These are phyloP conservation scores for Cyclanthera cordifolia DNA, from an alignment of 306 rosid species.

Conservation along the genomic window DNA sequence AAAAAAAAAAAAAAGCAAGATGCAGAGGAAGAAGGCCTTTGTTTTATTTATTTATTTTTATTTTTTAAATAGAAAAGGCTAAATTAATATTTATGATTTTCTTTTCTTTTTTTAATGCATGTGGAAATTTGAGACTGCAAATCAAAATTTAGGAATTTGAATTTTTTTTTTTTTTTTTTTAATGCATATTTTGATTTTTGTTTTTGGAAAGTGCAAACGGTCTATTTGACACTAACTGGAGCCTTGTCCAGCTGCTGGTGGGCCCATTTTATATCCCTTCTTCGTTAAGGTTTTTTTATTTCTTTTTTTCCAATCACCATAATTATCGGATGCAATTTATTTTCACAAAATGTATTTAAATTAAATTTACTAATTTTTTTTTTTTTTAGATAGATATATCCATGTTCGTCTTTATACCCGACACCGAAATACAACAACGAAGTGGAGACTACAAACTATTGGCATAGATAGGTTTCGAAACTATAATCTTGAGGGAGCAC, in stretches of 20 bases:
- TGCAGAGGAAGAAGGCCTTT: not conserved
- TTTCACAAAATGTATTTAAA: too few species aligned
- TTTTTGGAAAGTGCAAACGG: not conserved
- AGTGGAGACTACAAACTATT: too few species aligned
- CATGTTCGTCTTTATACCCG: too few species aligned
- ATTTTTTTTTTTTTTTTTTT: not conserved
- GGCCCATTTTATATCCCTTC: conserved; percentile 2
- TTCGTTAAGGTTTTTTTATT: not conserved
- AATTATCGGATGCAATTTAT: not conserved
- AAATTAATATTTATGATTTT: not conserved
- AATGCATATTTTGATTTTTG: not conserved
- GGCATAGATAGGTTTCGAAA: too few species aligned
- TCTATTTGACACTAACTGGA: too few species aligned
- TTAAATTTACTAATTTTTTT: too few species aligned
- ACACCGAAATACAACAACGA: too few species aligned
- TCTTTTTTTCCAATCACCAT: not conserved
- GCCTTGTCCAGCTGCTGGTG: not conserved
- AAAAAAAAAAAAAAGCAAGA: not conserved
- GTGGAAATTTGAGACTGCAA: not conserved
- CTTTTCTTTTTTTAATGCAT: not conserved
- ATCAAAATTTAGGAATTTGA: not conserved
- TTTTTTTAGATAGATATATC: too few species aligned
- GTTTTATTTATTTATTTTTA: too few species aligned
- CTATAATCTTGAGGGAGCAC: too few species aligned
- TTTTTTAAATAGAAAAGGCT: too few species aligned